Conservation (phyloP, 1,284 basidiomycete species). For the Rhodofomes roseus region DNA sequence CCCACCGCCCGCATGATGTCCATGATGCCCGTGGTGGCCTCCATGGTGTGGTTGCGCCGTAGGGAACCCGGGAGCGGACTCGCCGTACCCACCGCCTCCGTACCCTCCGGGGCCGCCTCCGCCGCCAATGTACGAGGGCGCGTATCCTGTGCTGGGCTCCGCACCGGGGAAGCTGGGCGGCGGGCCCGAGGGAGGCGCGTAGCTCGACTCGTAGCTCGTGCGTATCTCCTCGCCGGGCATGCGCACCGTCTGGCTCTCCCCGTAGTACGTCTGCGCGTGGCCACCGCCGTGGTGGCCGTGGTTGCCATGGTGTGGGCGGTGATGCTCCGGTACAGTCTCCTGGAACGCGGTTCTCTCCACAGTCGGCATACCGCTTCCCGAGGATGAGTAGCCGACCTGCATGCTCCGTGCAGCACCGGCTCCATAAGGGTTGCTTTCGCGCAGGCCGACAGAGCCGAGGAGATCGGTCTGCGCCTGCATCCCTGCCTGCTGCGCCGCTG, state of each 20-base stretch:
- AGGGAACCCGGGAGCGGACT: background rate
- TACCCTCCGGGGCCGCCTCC: background rate
- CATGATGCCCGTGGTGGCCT: background rate
- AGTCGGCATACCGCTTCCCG: background rate
- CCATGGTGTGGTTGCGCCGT: background rate
- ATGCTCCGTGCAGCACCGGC: slow-evolving; percentile 9
- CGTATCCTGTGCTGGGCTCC: slow-evolving; percentile 4
- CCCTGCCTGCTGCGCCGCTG: slow-evolving; percentile 43
- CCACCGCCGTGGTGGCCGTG: slow-evolving; percentile 6
- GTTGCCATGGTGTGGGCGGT: slow-evolving; percentile 5
- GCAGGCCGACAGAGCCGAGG: slow-evolving; percentile 26
- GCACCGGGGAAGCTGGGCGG: slow-evolving; percentile 4
- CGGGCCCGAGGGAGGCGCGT: slow-evolving; percentile 12
- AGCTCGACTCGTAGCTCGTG: slow-evolving; percentile 14
- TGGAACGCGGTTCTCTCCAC: background rate
- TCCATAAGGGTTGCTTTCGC: slow-evolving; percentile 2
- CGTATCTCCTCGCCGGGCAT: slow-evolving; percentile 7
- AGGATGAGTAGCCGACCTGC: background rate
- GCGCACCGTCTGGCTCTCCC: slow-evolving; percentile 5
- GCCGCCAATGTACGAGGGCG: slow-evolving; percentile 8
- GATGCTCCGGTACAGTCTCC: background rate
- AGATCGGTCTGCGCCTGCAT: slow-evolving; percentile 41
- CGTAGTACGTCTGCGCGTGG: slow-evolving; percentile 8
- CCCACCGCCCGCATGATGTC: background rate
- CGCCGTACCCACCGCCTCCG: background rate